phyloP scores from a whole-genome alignment of 2,329 filamentous ascomycete genomes.

The Aureobasidium vineae region DNA sequence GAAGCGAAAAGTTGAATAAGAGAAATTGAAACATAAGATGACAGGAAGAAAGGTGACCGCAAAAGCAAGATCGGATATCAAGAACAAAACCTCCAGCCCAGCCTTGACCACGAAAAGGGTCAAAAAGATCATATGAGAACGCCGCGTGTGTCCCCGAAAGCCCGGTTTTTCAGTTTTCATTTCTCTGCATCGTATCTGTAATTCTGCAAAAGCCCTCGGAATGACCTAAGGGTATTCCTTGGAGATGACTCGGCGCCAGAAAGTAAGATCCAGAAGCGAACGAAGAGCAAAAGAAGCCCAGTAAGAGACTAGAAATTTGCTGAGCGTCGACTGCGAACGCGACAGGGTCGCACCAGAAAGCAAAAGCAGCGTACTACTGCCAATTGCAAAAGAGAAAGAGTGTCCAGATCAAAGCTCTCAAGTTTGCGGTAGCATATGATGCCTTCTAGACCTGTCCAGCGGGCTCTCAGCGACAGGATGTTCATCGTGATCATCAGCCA shows the following conservation, averaged over 20 bases:
- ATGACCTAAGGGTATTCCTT: no score
- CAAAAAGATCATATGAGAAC: not conserved
- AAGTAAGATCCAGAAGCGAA: no score
- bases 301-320: not conserved
- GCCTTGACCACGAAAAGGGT: not conserved
- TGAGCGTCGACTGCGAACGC: no score
- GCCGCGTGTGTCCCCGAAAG: not conserved
- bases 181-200: not conserved
- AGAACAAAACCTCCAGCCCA: not conserved
- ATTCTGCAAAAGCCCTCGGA: no score
- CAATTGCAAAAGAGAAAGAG: not conserved
- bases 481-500: slow-evolving; percentile 23
- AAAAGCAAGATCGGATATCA: not conserved
- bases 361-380: not conserved
- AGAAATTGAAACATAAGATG: no score
- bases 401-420: not conserved
- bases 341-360: not conserved
- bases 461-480: slow-evolving; percentile 18
- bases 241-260: not conserved
- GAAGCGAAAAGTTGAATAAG: no score
- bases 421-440: slow-evolving; percentile 11
- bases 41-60: not conserved
- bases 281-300: not conserved
- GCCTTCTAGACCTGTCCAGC: slow-evolving; percentile 9
- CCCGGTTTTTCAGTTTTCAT: not conserved